Base-by-base conservation (phyloP, 208 protist species). In the Acanthamoeba culbertsoni region DNA sequence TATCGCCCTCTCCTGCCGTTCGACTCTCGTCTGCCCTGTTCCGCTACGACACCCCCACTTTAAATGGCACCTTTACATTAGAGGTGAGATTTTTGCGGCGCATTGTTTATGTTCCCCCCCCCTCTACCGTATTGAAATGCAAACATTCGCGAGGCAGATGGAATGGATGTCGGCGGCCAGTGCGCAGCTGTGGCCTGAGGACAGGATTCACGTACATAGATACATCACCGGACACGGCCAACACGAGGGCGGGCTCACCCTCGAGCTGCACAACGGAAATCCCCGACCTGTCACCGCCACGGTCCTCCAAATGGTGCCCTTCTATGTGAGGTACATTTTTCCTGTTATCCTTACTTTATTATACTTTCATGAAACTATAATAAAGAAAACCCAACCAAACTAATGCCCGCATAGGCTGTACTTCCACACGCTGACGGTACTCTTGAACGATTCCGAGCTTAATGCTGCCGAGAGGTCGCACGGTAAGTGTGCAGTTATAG, bases 341-440 rank as follows among this genome's bases (percentile, higher is more conserved):
- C 23, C 46, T 35, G 46, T 51, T 84, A 37, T 48, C 28, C 4
- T 63, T 14, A 26, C 55, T 63, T 33, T 28, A 68, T 12, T 26
- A 33, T n/a, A 40, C 2, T 1, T 68, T 26, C 0, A 18, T 43
- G 63, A 6, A 14, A 55, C 8, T 18, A 55, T 23, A 55, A 55
- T 18, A 8, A 55, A 55, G 18, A 55, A 55, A 55, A 55, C n/a
- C n/a, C n/a, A n/a, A n/a, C n/a, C n/a, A n/a, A n/a, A n/a, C n/a
- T n/a, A n/a, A n/a, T n/a, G n/a, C n/a, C n/a, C n/a, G 26, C 35
- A 18, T 23, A 71, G 86, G 33, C 40, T 92, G 16, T 92, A 92
- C 62, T 92, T 92, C 59, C 86, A 92, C 46, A 92, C 86, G n/a
- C 62, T 92, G n/a, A 8, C 86, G 43, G n/a, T 92, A 3, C 45